Conservation (phyloP, 345 rosid species). For the Eucalyptus shirleyi region DNA sequence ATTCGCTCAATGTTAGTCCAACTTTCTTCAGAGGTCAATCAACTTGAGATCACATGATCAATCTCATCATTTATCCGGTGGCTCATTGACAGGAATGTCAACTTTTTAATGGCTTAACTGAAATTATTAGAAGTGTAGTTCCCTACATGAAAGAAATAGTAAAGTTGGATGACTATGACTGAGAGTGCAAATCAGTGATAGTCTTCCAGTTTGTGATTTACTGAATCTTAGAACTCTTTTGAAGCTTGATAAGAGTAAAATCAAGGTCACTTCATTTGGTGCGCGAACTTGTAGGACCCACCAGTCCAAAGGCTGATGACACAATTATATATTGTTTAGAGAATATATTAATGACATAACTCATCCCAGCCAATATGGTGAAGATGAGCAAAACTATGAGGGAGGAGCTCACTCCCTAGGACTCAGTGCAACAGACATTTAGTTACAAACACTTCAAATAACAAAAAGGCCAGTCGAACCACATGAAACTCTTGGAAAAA, state of each 20-base stretch:
- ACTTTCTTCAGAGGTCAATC: not conserved
- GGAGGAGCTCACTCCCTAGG: not conserved
- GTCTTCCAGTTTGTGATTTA: not conserved
- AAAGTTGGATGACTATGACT: not conserved
- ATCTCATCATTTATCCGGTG: not conserved
- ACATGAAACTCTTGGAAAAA: not conserved
- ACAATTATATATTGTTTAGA: not conserved
- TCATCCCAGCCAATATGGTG: not conserved
- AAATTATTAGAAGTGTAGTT: not conserved
- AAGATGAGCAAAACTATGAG: not conserved
- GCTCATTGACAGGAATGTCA: not conserved
- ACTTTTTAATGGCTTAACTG: not conserved
- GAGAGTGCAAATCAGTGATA: not conserved
- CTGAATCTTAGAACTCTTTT: not conserved
- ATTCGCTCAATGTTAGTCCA: not conserved
- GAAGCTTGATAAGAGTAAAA: not conserved
- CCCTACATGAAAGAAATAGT: not conserved
- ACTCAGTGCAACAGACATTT: not conserved
- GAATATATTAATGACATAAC: not conserved
- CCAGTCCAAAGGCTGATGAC: not conserved
- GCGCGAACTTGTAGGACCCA: not conserved
- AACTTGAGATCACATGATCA: not conserved
- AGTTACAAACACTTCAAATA: not conserved
- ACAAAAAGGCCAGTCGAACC: not conserved
- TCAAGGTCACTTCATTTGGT: not conserved